Percentiles rank a stretch among this genome's conserved stretches.
Conservation (phyloP, 75 land plant species). For the Cupressus sempervirens region DNA sequence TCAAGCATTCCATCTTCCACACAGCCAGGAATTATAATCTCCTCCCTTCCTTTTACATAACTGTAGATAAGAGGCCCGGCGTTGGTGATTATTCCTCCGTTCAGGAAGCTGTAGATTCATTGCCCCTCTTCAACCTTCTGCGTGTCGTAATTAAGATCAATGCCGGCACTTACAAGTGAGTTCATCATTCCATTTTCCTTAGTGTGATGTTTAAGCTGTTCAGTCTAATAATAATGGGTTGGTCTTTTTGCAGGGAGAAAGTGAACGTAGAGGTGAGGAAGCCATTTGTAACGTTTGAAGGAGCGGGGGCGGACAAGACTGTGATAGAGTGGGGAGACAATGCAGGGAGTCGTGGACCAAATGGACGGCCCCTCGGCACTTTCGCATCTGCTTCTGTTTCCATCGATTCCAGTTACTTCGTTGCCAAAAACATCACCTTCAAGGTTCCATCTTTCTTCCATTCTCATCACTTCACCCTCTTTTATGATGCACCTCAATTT, state of each 20-base stretch:
- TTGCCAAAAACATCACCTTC: conserved; percentile 42
- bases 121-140: conserved; percentile 58
- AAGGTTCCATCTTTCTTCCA: conserved; percentile 23
- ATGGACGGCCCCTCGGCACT: conserved; percentile 20
- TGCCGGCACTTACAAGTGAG: conserved; percentile 79
- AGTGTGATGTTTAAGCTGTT: too few species aligned
- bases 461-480: background rate
- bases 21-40: conserved; percentile 45
- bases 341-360: conserved; percentile 13
- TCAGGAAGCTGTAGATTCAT: conserved; percentile 75
- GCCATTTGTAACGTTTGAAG: conserved; percentile 32
- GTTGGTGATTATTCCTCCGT: conserved; percentile 66
- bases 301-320: conserved; percentile 15
- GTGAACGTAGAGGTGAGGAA: conserved; percentile 18
- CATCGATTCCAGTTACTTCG: conserved; percentile 29
- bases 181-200: background rate
- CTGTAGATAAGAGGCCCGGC: conserved; percentile 56
- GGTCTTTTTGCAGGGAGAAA: conserved; percentile 26
- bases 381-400: conserved; percentile 29
- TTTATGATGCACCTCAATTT: too few species aligned
- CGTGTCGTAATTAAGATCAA: conserved; percentile 69
- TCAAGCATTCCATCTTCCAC: conserved; percentile 43
- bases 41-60: conserved; percentile 42
- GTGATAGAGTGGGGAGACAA: conserved; percentile 29
- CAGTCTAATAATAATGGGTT: too few species aligned